Evolutionary conservation across 208 protist genomes (phyloP).

Genomic region (Endotrypanum monterogeii): DNA sequence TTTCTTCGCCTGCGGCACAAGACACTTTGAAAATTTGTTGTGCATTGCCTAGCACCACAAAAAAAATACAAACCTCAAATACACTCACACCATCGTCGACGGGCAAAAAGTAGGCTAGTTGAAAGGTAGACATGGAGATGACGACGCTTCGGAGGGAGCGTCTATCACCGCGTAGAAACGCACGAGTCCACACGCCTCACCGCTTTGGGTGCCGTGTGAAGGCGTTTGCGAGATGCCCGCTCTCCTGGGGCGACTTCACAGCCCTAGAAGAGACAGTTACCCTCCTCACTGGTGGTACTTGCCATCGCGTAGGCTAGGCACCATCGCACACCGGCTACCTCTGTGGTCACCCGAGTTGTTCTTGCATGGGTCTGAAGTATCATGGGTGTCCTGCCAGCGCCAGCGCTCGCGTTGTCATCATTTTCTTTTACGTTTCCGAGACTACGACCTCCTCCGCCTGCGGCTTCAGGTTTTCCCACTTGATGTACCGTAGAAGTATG

Average conservation of each 20-base stretch:
- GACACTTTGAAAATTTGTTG: neutral
- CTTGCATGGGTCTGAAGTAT: neutral
- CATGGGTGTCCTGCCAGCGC: neutral
- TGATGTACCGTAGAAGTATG: constrained; percentile 66
- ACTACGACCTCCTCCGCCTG: constrained; percentile 33
- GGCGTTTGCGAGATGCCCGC: neutral
- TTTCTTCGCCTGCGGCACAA: neutral
- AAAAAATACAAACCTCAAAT: neutral
- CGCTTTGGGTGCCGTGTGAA: neutral
- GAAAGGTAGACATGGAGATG: neutral
- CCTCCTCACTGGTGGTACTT: neutral
- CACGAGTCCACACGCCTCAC: neutral
- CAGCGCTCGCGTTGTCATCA: neutral
- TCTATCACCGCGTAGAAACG: too few relatives aligned
- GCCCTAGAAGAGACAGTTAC: neutral
- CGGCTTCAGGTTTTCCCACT: constrained; percentile 70
- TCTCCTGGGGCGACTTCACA: neutral
- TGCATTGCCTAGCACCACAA: neutral
- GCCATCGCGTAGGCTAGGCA: constrained; percentile 15
- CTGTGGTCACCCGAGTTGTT: constrained; percentile 3
- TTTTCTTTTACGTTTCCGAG: neutral
- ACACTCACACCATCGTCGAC: neutral
- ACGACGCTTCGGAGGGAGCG: neutral
- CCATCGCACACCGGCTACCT: constrained; percentile 17
- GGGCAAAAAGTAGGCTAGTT: neutral